Evolutionary conservation across 192 early-diverging fungal genomes (phyloP), one percentile per base, ranked within the genome.

Genomic region (Coemansia sp.): DNA sequence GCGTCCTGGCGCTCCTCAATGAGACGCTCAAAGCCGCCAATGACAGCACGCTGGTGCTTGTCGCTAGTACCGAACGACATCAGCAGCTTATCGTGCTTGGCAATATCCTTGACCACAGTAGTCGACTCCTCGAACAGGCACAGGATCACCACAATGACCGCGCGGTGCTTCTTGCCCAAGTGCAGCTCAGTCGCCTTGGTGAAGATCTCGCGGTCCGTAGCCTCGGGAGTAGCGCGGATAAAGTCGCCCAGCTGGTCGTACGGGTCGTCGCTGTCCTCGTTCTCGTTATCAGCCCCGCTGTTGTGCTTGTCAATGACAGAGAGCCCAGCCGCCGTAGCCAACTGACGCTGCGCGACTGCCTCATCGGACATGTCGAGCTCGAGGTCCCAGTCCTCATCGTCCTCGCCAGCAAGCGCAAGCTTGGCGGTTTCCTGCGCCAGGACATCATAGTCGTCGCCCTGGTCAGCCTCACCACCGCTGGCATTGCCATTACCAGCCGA

Each of bases 1-100:
- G 68, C 70, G 63, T 85, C 87, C 74, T 68, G 66, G 53, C 83
- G 82, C 29, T 86, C 84, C 50, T 81, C 89, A 44, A 96, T 89
- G 53, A 96, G 80, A 21, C 90, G 85, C 82, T 97, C 96, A 63
- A 98, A 88, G 21, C 95, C 96, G 72, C 96, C 97, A 14, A 99
- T 81, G 19, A 96, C 71, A 19, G 89, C 90, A 70, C 90, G 91
- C 85, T 97, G 95, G 65, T 88, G 86, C 80, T 96, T 97, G 64
- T 95, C 91, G 64, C 78, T 87, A 64, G 72, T 73, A 67, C 91
- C 85, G 75, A 99, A 98, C 74, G 84, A 75, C 37, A 66, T 66
- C 48, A 99, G 81, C 62, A 98, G 76, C 32, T 82, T 73, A n/a
- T 82, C 85, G 65, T 89, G 89, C 69, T 90, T 88, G 62, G 73